Conservation (phyloP, 2,329 filamentous ascomycete genomes). For the Pseudogymnoascus sp. region DNA sequence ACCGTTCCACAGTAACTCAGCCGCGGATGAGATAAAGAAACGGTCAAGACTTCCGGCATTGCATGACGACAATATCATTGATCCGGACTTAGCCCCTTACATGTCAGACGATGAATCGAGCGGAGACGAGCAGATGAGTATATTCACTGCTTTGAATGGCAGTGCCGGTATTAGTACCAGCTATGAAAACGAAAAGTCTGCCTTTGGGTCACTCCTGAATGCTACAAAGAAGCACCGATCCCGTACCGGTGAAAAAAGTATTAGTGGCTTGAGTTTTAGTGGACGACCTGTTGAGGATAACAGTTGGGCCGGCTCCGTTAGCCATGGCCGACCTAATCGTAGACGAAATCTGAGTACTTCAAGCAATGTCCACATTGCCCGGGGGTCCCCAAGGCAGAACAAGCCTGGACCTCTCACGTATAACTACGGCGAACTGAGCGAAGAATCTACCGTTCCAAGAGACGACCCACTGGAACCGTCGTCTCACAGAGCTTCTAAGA, state of each 20-base stretch:
- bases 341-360: slow-evolving; percentile 79
- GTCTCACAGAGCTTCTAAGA: slow-evolving; percentile 31
- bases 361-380: slow-evolving; percentile 61
- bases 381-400: slow-evolving; percentile 61
- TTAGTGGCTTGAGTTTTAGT: slow-evolving; percentile 61
- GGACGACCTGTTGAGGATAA: slow-evolving; percentile 60
- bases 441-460: slow-evolving; percentile 21
- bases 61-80: slow-evolving; percentile 96
- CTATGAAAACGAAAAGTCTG: slow-evolving; percentile 64
- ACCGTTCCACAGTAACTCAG: slow-evolving; percentile 72
- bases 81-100: slow-evolving; percentile 89
- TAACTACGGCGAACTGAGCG: slow-evolving; percentile 31
- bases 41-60: slow-evolving; percentile 77
- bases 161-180: slow-evolving; percentile 57
- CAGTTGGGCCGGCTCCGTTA: slow-evolving; percentile 47
- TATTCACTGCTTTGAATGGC: slow-evolving; percentile 69
- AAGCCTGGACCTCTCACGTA: slow-evolving; percentile 35
- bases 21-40: slow-evolving; percentile 57
- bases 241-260: slow-evolving; percentile 67
- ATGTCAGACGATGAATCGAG: slow-evolving; percentile 93
- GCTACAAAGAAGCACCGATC: slow-evolving; percentile 68
- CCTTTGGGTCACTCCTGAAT: slow-evolving; percentile 64
- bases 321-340: slow-evolving; percentile 55
- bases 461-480: slow-evolving; percentile 16
- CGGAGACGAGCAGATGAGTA: slow-evolving; percentile 83